These are phyloP conservation scores for Naganishia sp. DNA, from an alignment of 1,284 basidiomycete species.

Conservation along the genomic window DNA sequence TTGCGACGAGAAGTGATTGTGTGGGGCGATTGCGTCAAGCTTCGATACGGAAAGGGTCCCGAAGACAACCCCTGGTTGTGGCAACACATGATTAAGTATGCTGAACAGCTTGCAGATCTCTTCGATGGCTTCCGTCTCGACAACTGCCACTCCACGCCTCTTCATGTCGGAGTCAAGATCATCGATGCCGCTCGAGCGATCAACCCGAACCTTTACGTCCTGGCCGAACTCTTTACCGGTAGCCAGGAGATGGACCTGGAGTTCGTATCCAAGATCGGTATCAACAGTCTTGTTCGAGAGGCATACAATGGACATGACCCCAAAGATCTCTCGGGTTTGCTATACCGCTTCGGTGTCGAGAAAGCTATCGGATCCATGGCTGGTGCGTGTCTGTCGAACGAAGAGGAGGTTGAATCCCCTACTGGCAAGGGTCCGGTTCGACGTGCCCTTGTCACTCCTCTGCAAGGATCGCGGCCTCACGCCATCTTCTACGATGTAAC, in stretches of 20 bases:
- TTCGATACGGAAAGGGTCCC: slow-evolving; percentile 80
- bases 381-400: slow-evolving; percentile 71
- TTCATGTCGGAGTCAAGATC: slow-evolving; percentile 87
- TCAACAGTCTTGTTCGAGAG: slow-evolving; percentile 89
- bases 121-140: slow-evolving; percentile 97
- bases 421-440: slow-evolving; percentile 75
- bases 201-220: slow-evolving; percentile 90
- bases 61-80: slow-evolving; percentile 91
- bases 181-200: slow-evolving; percentile 85
- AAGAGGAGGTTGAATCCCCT: slow-evolving; percentile 69
- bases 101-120: slow-evolving; percentile 70
- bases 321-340: slow-evolving; percentile 78
- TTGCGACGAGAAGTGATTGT: slow-evolving; percentile 93
- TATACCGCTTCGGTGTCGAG: slow-evolving; percentile 83
- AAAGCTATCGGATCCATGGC: slow-evolving; percentile 96
- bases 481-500: slow-evolving; percentile 91
- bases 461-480: slow-evolving; percentile 82
- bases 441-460: slow-evolving; percentile 70
- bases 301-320: slow-evolving; percentile 85
- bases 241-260: slow-evolving; percentile 87
- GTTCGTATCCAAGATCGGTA: slow-evolving; percentile 84
- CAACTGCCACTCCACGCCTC: slow-evolving; percentile 96
- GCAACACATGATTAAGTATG: slow-evolving; percentile 88
- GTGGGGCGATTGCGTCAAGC: slow-evolving; percentile 97
- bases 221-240: slow-evolving; percentile 95